Conservation (phyloP, 768 basidiomycete species). For the Clathrus columnatus region DNA sequence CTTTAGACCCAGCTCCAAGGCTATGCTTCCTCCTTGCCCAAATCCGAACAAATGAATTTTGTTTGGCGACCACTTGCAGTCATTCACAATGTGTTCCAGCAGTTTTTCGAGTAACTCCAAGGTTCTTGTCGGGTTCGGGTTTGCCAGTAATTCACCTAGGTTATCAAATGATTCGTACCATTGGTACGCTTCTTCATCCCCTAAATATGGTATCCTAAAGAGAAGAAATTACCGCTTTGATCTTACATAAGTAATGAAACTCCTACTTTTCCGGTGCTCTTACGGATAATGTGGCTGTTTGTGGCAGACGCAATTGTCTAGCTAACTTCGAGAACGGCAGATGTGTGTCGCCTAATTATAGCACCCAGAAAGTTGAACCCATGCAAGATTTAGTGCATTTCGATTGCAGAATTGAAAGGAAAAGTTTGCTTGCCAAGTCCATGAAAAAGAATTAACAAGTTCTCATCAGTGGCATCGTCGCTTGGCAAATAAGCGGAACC, state of each 20-base stretch:
- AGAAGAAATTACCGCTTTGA: not conserved
- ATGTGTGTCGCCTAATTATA: conserved; percentile 83
- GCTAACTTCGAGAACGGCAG: conserved; percentile 70
- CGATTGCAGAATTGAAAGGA: not conserved
- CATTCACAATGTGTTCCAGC: conserved; percentile 45
- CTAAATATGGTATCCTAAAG: conserved; percentile 63
- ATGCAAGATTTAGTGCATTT: conserved; percentile 1
- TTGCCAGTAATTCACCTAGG: conserved; percentile 61
- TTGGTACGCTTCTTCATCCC: conserved; percentile 64
- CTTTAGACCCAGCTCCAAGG: conserved; percentile 52
- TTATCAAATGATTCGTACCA: conserved; percentile 81
- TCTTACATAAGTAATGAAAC: conserved; percentile 1
- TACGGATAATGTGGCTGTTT: conserved; percentile 77
- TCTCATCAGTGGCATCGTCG: conserved; percentile 79
- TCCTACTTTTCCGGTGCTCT: conserved; percentile 70
- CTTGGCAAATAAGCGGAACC: conserved; percentile 65
- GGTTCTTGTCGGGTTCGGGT: conserved; percentile 66
- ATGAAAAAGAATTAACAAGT: conserved; percentile 75
- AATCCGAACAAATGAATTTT: conserved; percentile 86
- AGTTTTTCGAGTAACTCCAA: conserved; percentile 47
- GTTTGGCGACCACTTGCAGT: conserved; percentile 56
- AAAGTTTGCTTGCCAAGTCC: conserved; percentile 56
- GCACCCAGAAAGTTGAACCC: not conserved
- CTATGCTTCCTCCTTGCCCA: conserved; percentile 77
- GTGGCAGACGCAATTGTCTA: conserved; percentile 69